Percentiles rank a stretch among this genome's conserved stretches.
Conservation (phyloP, 2,329 filamentous ascomycete genomes). For the Sporothrix inflata region DNA sequence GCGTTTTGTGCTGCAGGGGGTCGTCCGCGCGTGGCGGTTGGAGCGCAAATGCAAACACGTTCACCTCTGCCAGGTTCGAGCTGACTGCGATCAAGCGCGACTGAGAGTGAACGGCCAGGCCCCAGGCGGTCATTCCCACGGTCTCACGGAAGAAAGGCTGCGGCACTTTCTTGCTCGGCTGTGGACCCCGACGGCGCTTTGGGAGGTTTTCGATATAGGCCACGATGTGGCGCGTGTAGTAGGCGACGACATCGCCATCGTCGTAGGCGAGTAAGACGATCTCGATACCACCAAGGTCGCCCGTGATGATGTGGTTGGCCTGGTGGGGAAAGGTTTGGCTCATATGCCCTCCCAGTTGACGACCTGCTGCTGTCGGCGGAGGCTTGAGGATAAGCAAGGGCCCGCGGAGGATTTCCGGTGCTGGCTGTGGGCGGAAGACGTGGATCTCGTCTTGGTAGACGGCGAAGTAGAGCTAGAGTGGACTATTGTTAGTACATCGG, state of each 20-base stretch:
- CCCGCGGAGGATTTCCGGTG: slow-evolving; percentile 53
- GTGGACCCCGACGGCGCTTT: not conserved
- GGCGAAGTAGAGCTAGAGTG: slow-evolving; percentile 59
- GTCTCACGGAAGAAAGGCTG: slow-evolving; percentile 71
- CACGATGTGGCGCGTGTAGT: slow-evolving; percentile 62
- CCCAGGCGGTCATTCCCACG: slow-evolving; percentile 83
- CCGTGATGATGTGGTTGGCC: slow-evolving; percentile 70
- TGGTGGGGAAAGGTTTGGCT: slow-evolving; percentile 58
- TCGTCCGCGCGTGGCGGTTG: slow-evolving; percentile 16
- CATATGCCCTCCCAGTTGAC: slow-evolving; percentile 55
- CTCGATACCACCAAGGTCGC: slow-evolving; percentile 70
- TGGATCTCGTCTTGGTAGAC: slow-evolving; percentile 62
- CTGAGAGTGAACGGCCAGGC: slow-evolving; percentile 76
- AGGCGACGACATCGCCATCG: slow-evolving; percentile 74
- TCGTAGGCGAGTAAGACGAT: slow-evolving; percentile 70
- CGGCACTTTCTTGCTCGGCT: slow-evolving; percentile 7
- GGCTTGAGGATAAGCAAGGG: slow-evolving; percentile 57
- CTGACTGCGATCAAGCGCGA: slow-evolving; percentile 87
- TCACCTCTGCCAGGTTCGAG: slow-evolving; percentile 67
- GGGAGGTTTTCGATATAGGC: slow-evolving; percentile 45
- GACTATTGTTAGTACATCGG: not conserved
- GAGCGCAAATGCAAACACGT: slow-evolving; percentile 55
- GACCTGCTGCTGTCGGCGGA: slow-evolving; percentile 46
- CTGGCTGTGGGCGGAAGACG: slow-evolving; percentile 55
- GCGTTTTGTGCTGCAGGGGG: slow-evolving; percentile 34